A percentile compares a stretch with the other conserved stretches of the same genome.
Conservation (phyloP, 768 basidiomycete species). For the Agaricus sinodeliciosus region DNA sequence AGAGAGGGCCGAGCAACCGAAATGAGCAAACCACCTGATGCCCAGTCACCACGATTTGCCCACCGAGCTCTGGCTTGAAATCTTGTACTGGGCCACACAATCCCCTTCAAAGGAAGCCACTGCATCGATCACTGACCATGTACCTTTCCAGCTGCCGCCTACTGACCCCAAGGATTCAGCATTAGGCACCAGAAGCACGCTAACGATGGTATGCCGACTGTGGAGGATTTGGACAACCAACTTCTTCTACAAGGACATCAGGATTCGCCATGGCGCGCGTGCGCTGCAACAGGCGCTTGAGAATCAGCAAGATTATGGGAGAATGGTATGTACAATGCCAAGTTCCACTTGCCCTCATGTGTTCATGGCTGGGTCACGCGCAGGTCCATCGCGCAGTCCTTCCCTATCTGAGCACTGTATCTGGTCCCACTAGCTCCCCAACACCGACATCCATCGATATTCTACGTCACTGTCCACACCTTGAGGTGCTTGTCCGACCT, state of each 20-base stretch:
- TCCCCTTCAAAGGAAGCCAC: constrained; percentile 13
- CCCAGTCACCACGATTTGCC: constrained; percentile 29
- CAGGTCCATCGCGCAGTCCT: constrained; percentile 53
- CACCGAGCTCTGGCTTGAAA: constrained; percentile 47
- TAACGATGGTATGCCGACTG: constrained; percentile 49
- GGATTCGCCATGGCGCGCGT: constrained; percentile 25
- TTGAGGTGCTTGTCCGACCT: constrained; percentile 53
- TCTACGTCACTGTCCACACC: constrained; percentile 37
- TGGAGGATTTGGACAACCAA: constrained; percentile 45
- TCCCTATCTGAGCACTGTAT: constrained; percentile 48
- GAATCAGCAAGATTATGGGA: constrained; percentile 21
- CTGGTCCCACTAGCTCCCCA: constrained; percentile 21
- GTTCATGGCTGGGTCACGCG: constrained; percentile 6
- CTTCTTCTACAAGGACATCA: constrained; percentile 50
- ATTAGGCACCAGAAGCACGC: constrained; percentile 28
- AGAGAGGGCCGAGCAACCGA: no score
- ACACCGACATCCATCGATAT: constrained; percentile 36
- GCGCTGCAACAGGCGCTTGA: constrained; percentile 22
- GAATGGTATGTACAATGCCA: constrained; percentile 20
- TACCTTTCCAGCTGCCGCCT: constrained; percentile 39
- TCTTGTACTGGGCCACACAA: constrained; percentile 39
- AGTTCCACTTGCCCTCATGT: constrained; percentile 4
- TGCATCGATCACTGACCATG: constrained; percentile 26
- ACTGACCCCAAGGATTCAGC: constrained; percentile 21
- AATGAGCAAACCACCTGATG: constrained; percentile 3